Evolutionary conservation across 371 early-diverging fungal species (phyloP).

Genomic region (Haplosporangium sp.): DNA sequence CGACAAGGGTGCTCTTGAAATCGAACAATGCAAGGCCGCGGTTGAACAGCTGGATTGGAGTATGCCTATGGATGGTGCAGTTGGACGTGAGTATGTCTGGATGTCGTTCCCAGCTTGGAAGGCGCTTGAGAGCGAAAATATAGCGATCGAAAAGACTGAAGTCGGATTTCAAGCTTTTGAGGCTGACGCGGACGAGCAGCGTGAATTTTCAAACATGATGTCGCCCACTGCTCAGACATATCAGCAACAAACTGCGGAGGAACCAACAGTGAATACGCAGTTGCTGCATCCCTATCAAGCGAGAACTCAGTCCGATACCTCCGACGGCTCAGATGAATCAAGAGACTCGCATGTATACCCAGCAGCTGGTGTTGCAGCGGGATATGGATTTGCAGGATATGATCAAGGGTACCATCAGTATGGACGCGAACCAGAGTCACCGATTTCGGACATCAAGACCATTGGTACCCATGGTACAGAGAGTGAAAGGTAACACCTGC

Average conservation of each 20-base stretch:
- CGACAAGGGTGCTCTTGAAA: slow-evolving; percentile 7
- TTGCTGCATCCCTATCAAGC: slow-evolving; percentile 16
- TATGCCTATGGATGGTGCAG: slow-evolving; percentile 36
- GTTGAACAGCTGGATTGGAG: slow-evolving; percentile 18
- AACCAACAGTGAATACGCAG: slow-evolving; percentile 17
- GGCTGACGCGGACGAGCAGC: slow-evolving; percentile 39
- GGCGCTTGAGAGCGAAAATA: slow-evolving; percentile 34
- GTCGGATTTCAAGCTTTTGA: slow-evolving; percentile 29
- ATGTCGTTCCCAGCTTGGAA: slow-evolving; percentile 25
- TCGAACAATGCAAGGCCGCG: slow-evolving; percentile 27
- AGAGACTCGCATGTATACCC: slow-evolving; percentile 16
- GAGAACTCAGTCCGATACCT: slow-evolving; percentile 38
- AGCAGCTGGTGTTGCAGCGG: neutral
- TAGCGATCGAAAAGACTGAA: slow-evolving; percentile 30
- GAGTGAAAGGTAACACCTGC: slow-evolving; percentile 31
- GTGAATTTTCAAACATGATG: slow-evolving; percentile 28
- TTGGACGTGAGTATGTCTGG: slow-evolving; percentile 45
- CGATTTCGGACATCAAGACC: slow-evolving; percentile 31
- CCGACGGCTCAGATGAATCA: slow-evolving; percentile 24
- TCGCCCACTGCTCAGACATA: slow-evolving; percentile 12
- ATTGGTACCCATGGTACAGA: slow-evolving; percentile 33
- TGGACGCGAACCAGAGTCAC: slow-evolving; percentile 18
- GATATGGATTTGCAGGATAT: slow-evolving; percentile 15
- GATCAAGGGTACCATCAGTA: slow-evolving; percentile 13
- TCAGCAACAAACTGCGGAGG: slow-evolving; percentile 6